A percentile compares a stretch with the other conserved stretches of the same genome.
These are phyloP conservation scores for Friedmanniomyces simplex DNA, from an alignment of 495 filamentous ascomycete genomes.

Conservation along the genomic window DNA sequence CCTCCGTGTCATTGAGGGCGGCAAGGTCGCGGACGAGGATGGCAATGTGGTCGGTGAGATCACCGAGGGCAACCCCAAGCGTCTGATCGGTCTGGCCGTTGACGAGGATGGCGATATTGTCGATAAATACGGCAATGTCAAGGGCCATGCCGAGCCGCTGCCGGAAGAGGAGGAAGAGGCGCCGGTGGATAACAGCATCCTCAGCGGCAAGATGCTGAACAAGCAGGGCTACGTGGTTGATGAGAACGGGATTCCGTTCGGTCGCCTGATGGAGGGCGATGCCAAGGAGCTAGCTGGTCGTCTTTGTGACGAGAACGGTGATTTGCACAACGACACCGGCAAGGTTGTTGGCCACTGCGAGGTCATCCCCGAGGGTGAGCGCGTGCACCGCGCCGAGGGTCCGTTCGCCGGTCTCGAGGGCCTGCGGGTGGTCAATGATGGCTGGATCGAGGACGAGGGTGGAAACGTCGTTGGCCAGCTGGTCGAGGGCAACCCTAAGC, in stretches of 20 bases:
- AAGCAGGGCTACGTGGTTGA: constrained; percentile 71
- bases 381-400: constrained; percentile 52
- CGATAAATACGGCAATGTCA: constrained; percentile 65
- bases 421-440: constrained; percentile 57
- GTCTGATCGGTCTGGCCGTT: constrained; percentile 62
- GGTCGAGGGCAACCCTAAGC: constrained; percentile 61
- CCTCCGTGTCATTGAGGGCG: constrained; percentile 56
- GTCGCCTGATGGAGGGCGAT: constrained; percentile 57
- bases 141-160: constrained; percentile 49
- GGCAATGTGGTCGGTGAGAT: constrained; percentile 63
- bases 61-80: constrained; percentile 64
- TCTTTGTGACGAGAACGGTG: constrained; percentile 59
- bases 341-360: constrained; percentile 67
- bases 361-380: constrained; percentile 62
- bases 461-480: constrained; percentile 63
- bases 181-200: constrained; percentile 45
- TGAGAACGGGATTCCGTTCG: constrained; percentile 57
- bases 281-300: constrained; percentile 59
- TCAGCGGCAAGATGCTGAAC: constrained; percentile 65
- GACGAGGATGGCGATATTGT: constrained; percentile 79
- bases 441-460: constrained; percentile 56
- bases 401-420: constrained; percentile 69
- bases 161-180: constrained; percentile 40
- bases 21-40: constrained; percentile 57
- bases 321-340: constrained; percentile 62